Percentiles rank a stretch among this genome's conserved stretches.
Evolutionary conservation across 1,139 yeast genomes (phyloP).

Genomic region (Yamadazyma atmosphaerica): DNA sequence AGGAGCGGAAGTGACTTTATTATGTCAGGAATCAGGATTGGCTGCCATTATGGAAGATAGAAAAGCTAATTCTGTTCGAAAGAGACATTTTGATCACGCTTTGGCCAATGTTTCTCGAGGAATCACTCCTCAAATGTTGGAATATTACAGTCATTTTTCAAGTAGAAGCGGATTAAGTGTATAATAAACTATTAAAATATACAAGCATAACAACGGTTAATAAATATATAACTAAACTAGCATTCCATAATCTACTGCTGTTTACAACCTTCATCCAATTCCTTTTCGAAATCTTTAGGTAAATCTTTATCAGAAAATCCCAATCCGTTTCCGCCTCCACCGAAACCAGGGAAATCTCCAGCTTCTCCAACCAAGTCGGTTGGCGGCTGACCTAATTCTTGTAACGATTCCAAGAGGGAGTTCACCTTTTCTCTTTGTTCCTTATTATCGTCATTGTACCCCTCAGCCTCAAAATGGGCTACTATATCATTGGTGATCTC

Average conservation of each 20-base stretch:
- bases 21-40: constrained; percentile 94
- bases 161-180: constrained; percentile 36
- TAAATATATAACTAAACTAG: constrained; percentile 2
- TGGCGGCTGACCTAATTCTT: constrained; percentile 89
- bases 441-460: constrained; percentile 52
- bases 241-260: constrained; percentile 27
- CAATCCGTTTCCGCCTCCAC: constrained; percentile 31
- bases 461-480: constrained; percentile 55
- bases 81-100: constrained; percentile 72
- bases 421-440: constrained; percentile 55
- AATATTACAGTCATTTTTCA: constrained; percentile 70
- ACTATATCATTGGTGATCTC: constrained; percentile 54
- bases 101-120: constrained; percentile 67
- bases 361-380: constrained; percentile 71
- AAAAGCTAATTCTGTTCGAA: constrained; percentile 52
- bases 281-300: constrained; percentile 51
- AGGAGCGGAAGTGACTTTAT: constrained; percentile 90
- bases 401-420: constrained; percentile 63
- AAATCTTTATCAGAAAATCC: constrained; percentile 46
- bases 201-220: constrained; percentile 5
- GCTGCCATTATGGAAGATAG: constrained; percentile 83
- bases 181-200: constrained; percentile 11
- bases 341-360: constrained; percentile 59
- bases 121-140: constrained; percentile 81
- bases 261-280: constrained; percentile 37